Conservation (phyloP, 2,329 filamentous ascomycete genomes). For the Albophoma yamanashiensis region DNA sequence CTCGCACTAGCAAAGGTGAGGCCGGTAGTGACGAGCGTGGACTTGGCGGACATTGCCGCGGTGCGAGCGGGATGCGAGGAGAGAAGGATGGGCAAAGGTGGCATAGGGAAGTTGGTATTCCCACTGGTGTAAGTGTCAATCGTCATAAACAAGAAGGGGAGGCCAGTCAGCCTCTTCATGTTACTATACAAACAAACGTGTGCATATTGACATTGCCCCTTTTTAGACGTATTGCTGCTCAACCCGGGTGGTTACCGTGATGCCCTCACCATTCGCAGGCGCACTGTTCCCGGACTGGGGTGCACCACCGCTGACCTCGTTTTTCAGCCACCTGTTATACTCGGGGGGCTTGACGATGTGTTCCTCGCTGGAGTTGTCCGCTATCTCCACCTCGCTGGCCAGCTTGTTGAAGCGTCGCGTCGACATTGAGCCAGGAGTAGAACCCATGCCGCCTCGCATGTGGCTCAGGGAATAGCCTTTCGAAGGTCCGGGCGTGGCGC, state of each 20-base stretch:
- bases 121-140: conserved; percentile 1
- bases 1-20: conserved; percentile 31
- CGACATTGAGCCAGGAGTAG: neutral
- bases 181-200: neutral
- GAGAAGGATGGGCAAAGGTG: conserved; percentile 17
- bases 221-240: neutral
- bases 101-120: conserved; percentile 17
- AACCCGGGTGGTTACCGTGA: neutral
- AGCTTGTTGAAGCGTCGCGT: neutral
- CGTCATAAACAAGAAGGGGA: neutral
- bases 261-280: neutral
- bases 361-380: conserved; percentile 20
- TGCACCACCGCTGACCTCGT: neutral
- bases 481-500: conserved; percentile 6
- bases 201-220: too few species aligned
- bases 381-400: conserved; percentile 11
- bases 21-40: conserved; percentile 27
- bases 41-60: conserved; percentile 30
- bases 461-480: conserved; percentile 11
- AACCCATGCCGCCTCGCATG: conserved; percentile 8
- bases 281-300: neutral
- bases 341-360: conserved; percentile 12
- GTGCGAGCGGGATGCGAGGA: conserved; percentile 29
- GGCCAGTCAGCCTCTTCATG: neutral
- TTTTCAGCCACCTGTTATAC: neutral